phyloP scores from a whole-genome alignment of 129 eudicot genomes.

The Scalesia atractyloides region DNA sequence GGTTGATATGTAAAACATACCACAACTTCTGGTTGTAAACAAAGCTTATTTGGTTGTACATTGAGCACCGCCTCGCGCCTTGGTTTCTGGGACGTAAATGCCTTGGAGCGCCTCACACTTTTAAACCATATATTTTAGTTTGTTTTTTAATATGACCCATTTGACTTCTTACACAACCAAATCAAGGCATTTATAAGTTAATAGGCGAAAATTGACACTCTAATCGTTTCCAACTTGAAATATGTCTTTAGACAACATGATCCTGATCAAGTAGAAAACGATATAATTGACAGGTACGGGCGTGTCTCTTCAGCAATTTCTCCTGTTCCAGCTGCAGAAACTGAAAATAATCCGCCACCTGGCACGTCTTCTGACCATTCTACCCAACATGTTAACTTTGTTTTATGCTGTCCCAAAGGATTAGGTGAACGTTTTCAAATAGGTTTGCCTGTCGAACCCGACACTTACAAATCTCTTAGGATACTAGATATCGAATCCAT shows the following conservation, averaged over 20 bases:
- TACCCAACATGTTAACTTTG: slow-evolving; percentile 17
- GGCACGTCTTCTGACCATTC: slow-evolving; percentile 18
- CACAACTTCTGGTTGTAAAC: too few relatives aligned
- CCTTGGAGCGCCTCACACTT: too few relatives aligned
- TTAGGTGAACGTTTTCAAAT: slow-evolving; percentile 20
- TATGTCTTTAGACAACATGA: slow-evolving; percentile 1
- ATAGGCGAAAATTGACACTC: neutral
- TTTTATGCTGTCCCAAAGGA: slow-evolving; percentile 24
- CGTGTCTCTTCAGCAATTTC: slow-evolving; percentile 26
- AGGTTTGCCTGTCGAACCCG: slow-evolving; percentile 9
- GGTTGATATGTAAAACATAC: too few relatives aligned
- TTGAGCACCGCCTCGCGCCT: too few relatives aligned
- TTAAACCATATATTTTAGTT: neutral
- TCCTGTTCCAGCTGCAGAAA: slow-evolving; percentile 25
- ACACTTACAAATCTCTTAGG: slow-evolving; percentile 25
- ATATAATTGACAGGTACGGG: slow-evolving; percentile 21
- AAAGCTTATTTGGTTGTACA: too few relatives aligned
- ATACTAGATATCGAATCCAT: slow-evolving; percentile 32
- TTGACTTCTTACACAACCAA: neutral
- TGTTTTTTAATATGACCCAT: neutral
- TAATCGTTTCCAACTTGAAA: neutral
- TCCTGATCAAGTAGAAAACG: neutral
- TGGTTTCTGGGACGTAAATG: too few relatives aligned
- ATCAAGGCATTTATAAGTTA: neutral
- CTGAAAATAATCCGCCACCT: neutral